Evolutionary conservation across 768 basidiomycete genomes (phyloP).

Genomic region (Pseudohyphozyma bogoriensis): DNA sequence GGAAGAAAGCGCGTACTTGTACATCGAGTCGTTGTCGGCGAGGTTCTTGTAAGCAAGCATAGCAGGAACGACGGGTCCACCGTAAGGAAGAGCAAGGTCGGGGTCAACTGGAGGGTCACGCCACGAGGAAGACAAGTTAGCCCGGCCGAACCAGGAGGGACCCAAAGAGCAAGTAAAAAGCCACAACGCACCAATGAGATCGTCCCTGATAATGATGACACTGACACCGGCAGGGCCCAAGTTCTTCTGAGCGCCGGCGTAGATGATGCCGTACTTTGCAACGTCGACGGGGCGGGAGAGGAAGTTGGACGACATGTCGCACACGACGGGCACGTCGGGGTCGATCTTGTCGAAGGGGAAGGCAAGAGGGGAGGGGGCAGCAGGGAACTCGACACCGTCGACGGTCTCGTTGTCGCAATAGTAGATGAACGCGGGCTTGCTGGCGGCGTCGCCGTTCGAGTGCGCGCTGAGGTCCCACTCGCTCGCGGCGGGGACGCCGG

Average conservation of each 20-base stretch:
- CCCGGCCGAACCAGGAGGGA: neutral
- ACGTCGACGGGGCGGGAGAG: slow-evolving; percentile 74
- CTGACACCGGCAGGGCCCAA: slow-evolving; percentile 88
- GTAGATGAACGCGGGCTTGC: slow-evolving; percentile 79
- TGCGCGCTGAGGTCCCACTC: slow-evolving; percentile 59
- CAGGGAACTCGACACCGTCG: slow-evolving; percentile 73
- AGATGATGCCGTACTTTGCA: slow-evolving; percentile 78
- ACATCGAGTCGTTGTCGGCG: slow-evolving; percentile 54
- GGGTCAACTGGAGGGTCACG: slow-evolving; percentile 58
- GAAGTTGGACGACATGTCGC: slow-evolving; percentile 92
- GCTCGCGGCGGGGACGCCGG: slow-evolving; percentile 55
- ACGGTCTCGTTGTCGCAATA: slow-evolving; percentile 99
- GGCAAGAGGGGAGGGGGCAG: slow-evolving; percentile 41
- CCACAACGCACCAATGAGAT: slow-evolving; percentile 57
- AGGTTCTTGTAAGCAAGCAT: slow-evolving; percentile 74
- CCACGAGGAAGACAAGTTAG: too few relatives aligned
- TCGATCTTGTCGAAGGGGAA: slow-evolving; percentile 58
- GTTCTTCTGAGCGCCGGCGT: slow-evolving; percentile 97
- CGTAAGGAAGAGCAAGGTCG: slow-evolving; percentile 62
- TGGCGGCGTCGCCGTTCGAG: slow-evolving; percentile 9
- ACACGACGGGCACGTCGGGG: slow-evolving; percentile 62
- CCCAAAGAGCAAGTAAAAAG: neutral
- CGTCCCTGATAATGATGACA: slow-evolving; percentile 86
- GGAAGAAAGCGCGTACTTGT: slow-evolving; percentile 17
- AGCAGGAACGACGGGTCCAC: slow-evolving; percentile 63